phyloP scores from a whole-genome alignment of 169 alveolate genomes.

The Plasmodium reichenowi region DNA sequence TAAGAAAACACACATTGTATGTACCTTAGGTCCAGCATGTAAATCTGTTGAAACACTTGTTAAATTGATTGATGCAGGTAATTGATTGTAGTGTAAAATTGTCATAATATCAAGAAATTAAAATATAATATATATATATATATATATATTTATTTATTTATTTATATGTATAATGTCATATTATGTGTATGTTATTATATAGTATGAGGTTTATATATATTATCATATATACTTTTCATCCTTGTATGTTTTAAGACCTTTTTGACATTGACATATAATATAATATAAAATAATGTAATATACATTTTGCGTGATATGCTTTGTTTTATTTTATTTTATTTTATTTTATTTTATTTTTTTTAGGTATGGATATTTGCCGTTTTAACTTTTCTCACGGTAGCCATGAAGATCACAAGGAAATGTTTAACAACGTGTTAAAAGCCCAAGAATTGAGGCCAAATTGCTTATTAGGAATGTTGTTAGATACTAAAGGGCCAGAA shows the following conservation, averaged over 20 bases:
- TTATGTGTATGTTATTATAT: not conserved
- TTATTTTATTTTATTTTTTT: not conserved
- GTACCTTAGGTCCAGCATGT: slow-evolving; percentile 99
- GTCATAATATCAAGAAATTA: not conserved
- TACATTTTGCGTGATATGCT: not conserved
- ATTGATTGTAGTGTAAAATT: slow-evolving; percentile 7
- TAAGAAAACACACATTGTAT: slow-evolving; percentile 96
- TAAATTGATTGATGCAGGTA: slow-evolving; percentile 89
- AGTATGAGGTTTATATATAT: not conserved
- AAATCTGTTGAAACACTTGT: slow-evolving; percentile 93
- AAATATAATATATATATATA: slow-evolving; percentile 5
- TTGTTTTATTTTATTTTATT: not conserved
- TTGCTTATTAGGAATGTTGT: slow-evolving; percentile 93
- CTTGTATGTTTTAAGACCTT: not conserved
- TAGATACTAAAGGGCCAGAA: slow-evolving; percentile 99
- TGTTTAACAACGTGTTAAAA: slow-evolving; percentile 90
- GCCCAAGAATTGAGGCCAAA: slow-evolving; percentile 95
- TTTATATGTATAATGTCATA: not conserved
- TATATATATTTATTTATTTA: too few relatives aligned
- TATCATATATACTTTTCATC: not conserved
- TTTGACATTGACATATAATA: too few relatives aligned
- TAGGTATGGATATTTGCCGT: slow-evolving; percentile 98
- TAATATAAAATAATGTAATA: too few relatives aligned
- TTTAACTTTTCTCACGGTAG: slow-evolving; percentile 99
- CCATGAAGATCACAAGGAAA: slow-evolving; percentile 94